Evolutionary conservation across 306 rosid species (phyloP), one percentile per base, ranked within the genome.

Genomic region (Quercus cerris): DNA sequence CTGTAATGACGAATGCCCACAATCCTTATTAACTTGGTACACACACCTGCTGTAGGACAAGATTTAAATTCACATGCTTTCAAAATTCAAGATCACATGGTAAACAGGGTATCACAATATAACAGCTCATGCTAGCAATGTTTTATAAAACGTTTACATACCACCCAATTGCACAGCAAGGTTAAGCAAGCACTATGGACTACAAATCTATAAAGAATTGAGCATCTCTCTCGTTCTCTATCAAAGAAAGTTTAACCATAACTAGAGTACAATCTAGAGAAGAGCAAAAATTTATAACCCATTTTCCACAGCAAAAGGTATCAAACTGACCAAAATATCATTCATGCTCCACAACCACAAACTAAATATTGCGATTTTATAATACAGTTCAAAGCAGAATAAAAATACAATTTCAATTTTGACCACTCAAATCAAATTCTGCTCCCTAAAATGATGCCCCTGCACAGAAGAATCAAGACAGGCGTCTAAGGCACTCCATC

Each of bases 401-500:
- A 28, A 9, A 63, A 20, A 38, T 28, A 28, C 6, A 3, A 64
- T 63, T 77, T 33, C 52, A 77, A 74, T 54, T 54, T 41, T 44
- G 15, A 35, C 54, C 25, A 33, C n/a, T 31, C 2, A n/a, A 38
- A 33, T 4, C 7, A 22, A 2, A 18, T 1, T 20, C 18, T 22
- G n/a, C 51, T 41, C 23, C 52, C 22, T 18, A 25, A 52, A 19
- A 66, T 14, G 28, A 63, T 61, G 38, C 17, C 56, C 74, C 17
- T 8, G 61, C 35, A 64, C 20, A 68, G 19, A 15, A 51, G 74
- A 56, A 70, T 76, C 79, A 88, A 4, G 73, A 80, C 12, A 91
- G n/a, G 73, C 70, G 80, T 78, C 82, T 71, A 35, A 95, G 93
- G 89, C 97, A 85, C 71, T 89, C 79, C 83, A 95, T 91, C 61